Percentiles rank a stretch among this genome's conserved stretches.
Conservation (phyloP, 257 asterid genomes). For the Vinca minor region DNA sequence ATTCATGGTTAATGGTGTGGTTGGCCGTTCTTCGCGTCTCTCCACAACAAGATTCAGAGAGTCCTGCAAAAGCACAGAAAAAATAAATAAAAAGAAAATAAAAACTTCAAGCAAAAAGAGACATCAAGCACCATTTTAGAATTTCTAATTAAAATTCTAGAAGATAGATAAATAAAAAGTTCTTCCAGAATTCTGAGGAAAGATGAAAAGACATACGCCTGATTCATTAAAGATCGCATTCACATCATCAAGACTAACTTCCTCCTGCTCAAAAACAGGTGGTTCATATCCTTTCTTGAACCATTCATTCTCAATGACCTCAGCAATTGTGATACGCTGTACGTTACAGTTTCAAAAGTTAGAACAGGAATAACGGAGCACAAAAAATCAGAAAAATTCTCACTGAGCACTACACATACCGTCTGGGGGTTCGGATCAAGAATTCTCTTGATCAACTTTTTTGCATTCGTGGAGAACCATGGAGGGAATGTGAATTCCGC, state of each 20-base stretch:
- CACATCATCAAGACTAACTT: conserved; percentile 77
- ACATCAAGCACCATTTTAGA: neutral
- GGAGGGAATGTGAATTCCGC: conserved; percentile 84
- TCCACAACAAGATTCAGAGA: conserved; percentile 77
- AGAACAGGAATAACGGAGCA: neutral
- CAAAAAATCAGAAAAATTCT: neutral
- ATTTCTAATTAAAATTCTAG: neutral
- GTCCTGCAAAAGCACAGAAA: conserved; percentile 29
- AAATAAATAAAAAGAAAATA: neutral
- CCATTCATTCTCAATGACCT: conserved; percentile 85
- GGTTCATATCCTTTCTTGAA: conserved; percentile 86
- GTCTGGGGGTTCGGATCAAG: conserved; percentile 87
- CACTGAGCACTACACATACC: conserved; percentile 28
- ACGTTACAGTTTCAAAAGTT: conserved; percentile 2
- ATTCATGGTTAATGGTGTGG: conserved; percentile 73
- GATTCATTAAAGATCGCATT: conserved; percentile 62
- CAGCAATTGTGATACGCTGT: conserved; percentile 76
- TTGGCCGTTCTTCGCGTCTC: conserved; percentile 64
- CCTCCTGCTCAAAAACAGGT: conserved; percentile 69
- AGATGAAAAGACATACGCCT: conserved; percentile 34
- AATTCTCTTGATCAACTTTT: conserved; percentile 78
- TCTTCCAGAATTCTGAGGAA: neutral
- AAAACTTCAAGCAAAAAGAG: neutral
- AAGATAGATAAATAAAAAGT: neutral
- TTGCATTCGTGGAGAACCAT: conserved; percentile 83